Base-by-base conservation (phyloP, 805 yeast genomes). In the Hanseniaspora hatyaiensis region DNA sequence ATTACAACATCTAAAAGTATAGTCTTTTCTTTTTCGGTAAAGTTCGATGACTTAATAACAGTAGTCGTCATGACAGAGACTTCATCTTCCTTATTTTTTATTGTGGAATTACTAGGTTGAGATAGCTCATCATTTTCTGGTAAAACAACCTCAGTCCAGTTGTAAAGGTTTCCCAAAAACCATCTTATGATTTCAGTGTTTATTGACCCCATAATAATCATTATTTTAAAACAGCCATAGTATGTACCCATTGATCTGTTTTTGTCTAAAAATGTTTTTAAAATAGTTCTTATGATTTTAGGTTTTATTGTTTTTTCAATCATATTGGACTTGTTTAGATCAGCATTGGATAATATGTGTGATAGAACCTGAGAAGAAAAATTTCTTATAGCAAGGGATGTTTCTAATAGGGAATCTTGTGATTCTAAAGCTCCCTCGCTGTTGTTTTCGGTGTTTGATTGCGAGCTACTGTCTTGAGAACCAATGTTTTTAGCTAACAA, bases 401-500 rank as follows among this genome's bases (percentile, higher is more conserved):
- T 64, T 16, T 63, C 69, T 19, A 70, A 60, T 13, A 34, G 30
- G 3, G 39, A 16, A 50, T 68, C 59, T 1, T 57, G 53, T 18
- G 55, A 59, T 18, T 41, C 50, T 12, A 19, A 38, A 8, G 31
- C 34, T 12, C 29, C 39, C 26, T 26, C 33, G 32, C 66, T 66
- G 29, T 65, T 29, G 2, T 50, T 43, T 46, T 52, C 58, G 6
- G 4, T 15, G 53, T 65, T 69, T 19, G 60, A 64, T 39, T 62
- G n/a, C n/a, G n/a, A n/a, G n/a, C n/a, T n/a, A n/a, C n/a, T n/a
- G n/a, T n/a, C n/a, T n/a, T n/a, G n/a, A n/a, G n/a, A 59, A 3
- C 96, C 96, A n/a, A 89, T 74, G 52, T 84, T 76, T 58, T 87
- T 87, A 1, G 97, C 96, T 42, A 92, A 71, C 37, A 92, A 71